phyloP scores from a whole-genome alignment of 352 stramenopile genomes.

The Pythium sp. region DNA sequence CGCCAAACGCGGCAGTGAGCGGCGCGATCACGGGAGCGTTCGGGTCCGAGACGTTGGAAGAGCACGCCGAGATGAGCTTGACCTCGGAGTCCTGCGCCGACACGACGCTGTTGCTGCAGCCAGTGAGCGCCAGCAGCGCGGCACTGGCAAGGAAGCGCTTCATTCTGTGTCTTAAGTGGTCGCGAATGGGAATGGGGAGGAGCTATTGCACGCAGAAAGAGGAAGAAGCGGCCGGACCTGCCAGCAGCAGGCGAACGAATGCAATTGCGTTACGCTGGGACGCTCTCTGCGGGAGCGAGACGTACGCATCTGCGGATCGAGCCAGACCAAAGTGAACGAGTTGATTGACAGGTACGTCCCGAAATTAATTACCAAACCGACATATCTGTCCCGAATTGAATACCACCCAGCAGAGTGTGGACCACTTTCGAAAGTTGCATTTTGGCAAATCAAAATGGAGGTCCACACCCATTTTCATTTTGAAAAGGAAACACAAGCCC shows the following conservation, averaged over 20 bases:
- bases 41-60: constrained; percentile 20
- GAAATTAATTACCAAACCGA: neutral
- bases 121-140: constrained; percentile 2
- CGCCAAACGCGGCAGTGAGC: constrained; percentile 19
- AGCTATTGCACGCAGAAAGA: neutral
- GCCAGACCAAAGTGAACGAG: neutral
- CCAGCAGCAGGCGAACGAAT: neutral
- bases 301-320: neutral
- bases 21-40: constrained; percentile 26
- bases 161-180: neutral
- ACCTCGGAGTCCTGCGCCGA: constrained; percentile 5
- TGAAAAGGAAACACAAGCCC: neutral
- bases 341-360: neutral
- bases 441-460: neutral
- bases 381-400: neutral
- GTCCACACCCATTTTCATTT: neutral
- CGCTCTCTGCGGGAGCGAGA: neutral
- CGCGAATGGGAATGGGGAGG: neutral
- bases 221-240: neutral
- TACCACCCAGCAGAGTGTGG: neutral
- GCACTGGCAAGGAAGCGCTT: neutral
- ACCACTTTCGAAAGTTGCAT: neutral
- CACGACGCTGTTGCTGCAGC: neutral
- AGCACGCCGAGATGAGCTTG: constrained; percentile 20
- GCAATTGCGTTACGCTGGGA: neutral